Evolutionary conservation across 495 filamentous ascomycete genomes (phyloP), one percentile per base, ranked within the genome.

Genomic region (Viridothelium virens): DNA sequence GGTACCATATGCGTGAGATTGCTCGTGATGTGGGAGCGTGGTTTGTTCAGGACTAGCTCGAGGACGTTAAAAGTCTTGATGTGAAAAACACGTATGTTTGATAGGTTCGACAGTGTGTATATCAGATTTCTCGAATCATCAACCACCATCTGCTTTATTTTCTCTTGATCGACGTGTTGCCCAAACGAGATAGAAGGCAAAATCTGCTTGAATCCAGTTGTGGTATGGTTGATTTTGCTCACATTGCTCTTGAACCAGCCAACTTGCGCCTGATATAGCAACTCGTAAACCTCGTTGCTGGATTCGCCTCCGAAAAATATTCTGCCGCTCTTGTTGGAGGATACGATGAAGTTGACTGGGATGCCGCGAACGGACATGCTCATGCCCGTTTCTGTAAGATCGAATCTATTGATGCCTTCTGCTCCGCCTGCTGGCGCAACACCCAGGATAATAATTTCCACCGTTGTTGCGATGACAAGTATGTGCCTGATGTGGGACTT

Each of bases 211-310:
- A 92, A 84, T 6, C 90, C 84, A n/a, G 86, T 88, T 65, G 83
- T 85, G 1, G 91, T 91, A 72, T 96, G 95, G 73, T 92, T 93
- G 50, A 95, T 81, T 72, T 90, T 95, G 12, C 83, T 83, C 72
- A 88, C 92, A 65, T 87, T 83, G 70, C 85, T 89, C 59, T 87
- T 82, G 73, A 97, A 99, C 95, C 95, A 99, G 70, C 87, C 88
- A 74, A 97, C 94, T 75, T 97, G 91, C 74, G 95, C 89, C 75
- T 97, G 92, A 77, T 99, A 99, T 61, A 87, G 89, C 38, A 97
- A 80, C 78, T 99, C 94, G 73, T 93, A 90, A 62, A 99, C 84
- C 72, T 97, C 91, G 66, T 87, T 88, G 73, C 92, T 90, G 18
- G 73, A 67, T 11, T 79, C 82, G 31, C 81, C 82, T n/a, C 91